Percentiles rank a stretch among this genome's conserved stretches.
Evolutionary conservation across 106 monocot species (phyloP).

Genomic region (Allium fistulosum): DNA sequence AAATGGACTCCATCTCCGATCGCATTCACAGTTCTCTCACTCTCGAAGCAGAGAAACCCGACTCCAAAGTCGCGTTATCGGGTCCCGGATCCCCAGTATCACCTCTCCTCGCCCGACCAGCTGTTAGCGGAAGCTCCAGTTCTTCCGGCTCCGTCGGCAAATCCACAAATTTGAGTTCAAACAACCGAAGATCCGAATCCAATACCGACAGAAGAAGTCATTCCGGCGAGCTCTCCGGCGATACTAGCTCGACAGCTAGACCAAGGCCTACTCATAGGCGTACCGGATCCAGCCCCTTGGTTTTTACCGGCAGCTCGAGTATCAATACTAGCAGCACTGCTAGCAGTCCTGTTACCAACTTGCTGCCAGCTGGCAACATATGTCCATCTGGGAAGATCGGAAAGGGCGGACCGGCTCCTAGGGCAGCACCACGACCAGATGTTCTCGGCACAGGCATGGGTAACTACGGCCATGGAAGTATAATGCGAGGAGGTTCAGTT

Average conservation of each 20-base stretch:
- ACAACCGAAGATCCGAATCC: conserved; percentile 10
- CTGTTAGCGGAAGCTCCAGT: conserved; percentile 13
- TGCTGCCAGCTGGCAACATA: conserved; percentile 73
- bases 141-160: conserved; percentile 5
- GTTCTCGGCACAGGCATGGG: conserved; percentile 70
- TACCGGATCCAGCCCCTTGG: conserved; percentile 49
- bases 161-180: too few relatives aligned
- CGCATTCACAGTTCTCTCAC: conserved; percentile 20
- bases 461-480: conserved; percentile 79
- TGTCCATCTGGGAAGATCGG: conserved; percentile 75
- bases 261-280: conserved; percentile 38
- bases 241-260: conserved; percentile 23
- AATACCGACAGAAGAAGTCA: conserved; percentile 28
- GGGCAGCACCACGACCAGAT: conserved; percentile 30
- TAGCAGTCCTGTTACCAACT: conserved; percentile 34
- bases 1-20: conserved; percentile 26
- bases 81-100: conserved; percentile 56
- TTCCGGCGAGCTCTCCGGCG: conserved; percentile 54
- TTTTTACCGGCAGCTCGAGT: conserved; percentile 26
- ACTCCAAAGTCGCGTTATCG: conserved; percentile 29
- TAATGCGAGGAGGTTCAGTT: conserved; percentile 40
- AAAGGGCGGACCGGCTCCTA: conserved; percentile 18
- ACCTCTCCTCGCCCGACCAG: conserved; percentile 19
- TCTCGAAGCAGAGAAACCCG: conserved; percentile 52
- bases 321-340: conserved; percentile 34